Percentiles rank a stretch among this genome's conserved stretches.
phyloP scores from a whole-genome alignment of 163 green algal genomes.

The Scenedesmus sp. region DNA sequence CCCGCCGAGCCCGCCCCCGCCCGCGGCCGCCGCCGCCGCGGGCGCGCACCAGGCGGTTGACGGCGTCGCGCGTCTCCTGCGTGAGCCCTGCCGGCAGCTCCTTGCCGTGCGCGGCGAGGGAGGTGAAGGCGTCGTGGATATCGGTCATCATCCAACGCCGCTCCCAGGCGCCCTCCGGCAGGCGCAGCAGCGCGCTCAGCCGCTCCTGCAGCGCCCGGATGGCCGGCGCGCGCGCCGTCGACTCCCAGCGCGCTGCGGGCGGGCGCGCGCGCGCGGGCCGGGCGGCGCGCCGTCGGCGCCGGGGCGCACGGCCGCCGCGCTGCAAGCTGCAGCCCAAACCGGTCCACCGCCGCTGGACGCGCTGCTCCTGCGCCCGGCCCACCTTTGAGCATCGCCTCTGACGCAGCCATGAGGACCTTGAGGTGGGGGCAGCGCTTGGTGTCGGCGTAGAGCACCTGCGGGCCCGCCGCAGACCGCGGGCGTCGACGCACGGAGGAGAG shows the following conservation, averaged over 20 bases:
- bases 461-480: background rate
- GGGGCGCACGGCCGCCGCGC: no score
- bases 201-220: slow-evolving; percentile 47
- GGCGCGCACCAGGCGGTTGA: slow-evolving; percentile 35
- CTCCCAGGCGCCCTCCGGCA: slow-evolving; percentile 50
- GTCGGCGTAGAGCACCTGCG: slow-evolving; percentile 21
- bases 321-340: background rate
- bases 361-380: background rate
- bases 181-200: slow-evolving; percentile 35
- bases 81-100: slow-evolving; percentile 43
- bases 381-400: slow-evolving; percentile 33
- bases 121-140: slow-evolving; percentile 68
- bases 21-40: no score
- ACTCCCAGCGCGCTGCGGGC: slow-evolving; percentile 22
- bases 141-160: slow-evolving; percentile 47
- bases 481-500: no score
- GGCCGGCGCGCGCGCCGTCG: background rate
- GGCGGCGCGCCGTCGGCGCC: no score
- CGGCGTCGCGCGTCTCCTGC: slow-evolving; percentile 12
- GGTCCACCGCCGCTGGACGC: background rate
- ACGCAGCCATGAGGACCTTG: slow-evolving; percentile 52
- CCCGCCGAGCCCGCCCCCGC: no score
- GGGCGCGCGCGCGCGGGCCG: no score
- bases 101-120: slow-evolving; percentile 66
- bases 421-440: slow-evolving; percentile 58